phyloP scores from a whole-genome alignment of 2,329 filamentous ascomycete genomes.

The Ceratocystis ficicola region DNA sequence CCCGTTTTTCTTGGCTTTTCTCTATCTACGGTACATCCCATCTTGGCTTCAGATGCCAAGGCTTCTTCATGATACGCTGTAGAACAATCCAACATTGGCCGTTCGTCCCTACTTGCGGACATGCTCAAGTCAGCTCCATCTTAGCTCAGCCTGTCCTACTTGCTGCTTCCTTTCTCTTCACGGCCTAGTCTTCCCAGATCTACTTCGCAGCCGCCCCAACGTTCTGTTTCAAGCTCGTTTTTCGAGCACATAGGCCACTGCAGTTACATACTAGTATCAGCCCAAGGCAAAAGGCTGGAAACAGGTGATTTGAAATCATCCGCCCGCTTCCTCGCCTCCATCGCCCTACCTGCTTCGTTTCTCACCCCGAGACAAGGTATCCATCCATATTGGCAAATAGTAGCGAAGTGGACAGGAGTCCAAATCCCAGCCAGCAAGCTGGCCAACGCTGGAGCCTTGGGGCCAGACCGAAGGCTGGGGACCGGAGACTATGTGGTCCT shows the following conservation, averaged over 20 bases:
- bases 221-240: background rate
- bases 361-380: background rate
- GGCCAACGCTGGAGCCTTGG: no score
- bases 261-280: background rate
- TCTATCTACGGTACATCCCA: background rate
- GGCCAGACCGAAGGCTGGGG: no score
- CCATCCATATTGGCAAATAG: background rate
- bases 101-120: background rate
- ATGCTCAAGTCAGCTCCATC: background rate
- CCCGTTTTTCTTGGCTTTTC: background rate
- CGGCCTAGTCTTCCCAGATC: background rate
- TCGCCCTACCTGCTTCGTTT: background rate
- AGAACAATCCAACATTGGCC: background rate
- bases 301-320: background rate
- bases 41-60: constrained; percentile 8
- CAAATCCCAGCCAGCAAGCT: no score
- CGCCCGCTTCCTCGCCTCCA: background rate
- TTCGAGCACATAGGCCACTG: background rate
- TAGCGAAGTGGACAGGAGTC: no score
- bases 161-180: background rate
- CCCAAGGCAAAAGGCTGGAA: background rate
- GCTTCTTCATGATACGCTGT: background rate
- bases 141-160: background rate
- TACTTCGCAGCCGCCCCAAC: background rate
- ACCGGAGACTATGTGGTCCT: no score